phyloP scores from a whole-genome alignment of 2,329 filamentous ascomycete species.

The Calonectria multiphialidica region DNA sequence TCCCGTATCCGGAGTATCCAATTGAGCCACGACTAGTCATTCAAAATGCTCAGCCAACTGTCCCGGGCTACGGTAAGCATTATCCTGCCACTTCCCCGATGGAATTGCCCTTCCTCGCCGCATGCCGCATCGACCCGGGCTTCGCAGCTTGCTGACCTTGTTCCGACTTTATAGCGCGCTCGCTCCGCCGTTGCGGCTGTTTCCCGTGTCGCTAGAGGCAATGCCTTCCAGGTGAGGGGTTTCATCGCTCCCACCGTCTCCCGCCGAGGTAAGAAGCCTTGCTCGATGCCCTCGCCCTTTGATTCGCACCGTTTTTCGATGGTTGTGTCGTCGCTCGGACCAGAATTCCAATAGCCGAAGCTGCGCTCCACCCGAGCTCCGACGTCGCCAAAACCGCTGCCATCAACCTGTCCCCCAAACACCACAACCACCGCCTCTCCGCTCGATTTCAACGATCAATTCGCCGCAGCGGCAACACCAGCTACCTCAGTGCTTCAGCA shows the following conservation, averaged over 20 bases:
- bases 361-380: constrained; percentile 43
- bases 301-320: not conserved
- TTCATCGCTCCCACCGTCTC: constrained; percentile 73
- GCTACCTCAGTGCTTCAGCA: constrained; percentile 16
- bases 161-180: constrained; percentile 59
- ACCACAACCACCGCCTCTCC: not conserved
- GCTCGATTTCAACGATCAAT: not conserved
- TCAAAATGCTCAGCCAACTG: constrained; percentile 69
- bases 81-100: not conserved
- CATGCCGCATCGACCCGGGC: not conserved
- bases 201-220: constrained; percentile 57
- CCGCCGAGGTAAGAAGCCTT: constrained; percentile 67
- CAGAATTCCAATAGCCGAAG: constrained; percentile 42
- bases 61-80: constrained; percentile 67
- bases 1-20: constrained; percentile 51
- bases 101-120: not conserved
- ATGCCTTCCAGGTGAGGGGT: constrained; percentile 63
- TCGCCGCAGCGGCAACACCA: not conserved
- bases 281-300: constrained; percentile 5
- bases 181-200: constrained; percentile 62
- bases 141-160: constrained; percentile 16
- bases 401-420: not conserved
- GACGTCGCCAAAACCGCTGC: constrained; percentile 37
- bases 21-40: constrained; percentile 62
- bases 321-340: constrained; percentile 30